These are phyloP conservation scores for Tieghemostelium lacteum DNA, from an alignment of 78 protist genomes.

Conservation along the genomic window DNA sequence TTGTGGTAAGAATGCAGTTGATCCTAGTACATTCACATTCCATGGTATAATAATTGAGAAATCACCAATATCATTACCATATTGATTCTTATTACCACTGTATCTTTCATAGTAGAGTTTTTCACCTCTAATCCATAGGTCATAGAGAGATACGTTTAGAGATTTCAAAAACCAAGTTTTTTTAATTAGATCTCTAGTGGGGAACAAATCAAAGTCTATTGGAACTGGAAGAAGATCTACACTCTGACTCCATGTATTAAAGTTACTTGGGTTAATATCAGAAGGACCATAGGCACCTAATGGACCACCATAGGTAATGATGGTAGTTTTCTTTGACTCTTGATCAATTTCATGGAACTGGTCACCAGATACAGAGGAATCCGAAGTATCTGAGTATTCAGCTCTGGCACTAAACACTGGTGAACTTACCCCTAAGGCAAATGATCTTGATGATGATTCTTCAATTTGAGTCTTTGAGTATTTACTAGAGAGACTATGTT, in stretches of 20 bases:
- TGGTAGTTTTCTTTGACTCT: background rate
- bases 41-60: too few relatives aligned
- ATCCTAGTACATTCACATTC: too few relatives aligned
- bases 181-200: too few relatives aligned
- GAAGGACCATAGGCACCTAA: background rate
- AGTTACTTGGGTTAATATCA: background rate
- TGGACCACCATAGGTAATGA: conserved; percentile 1
- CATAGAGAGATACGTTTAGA: too few relatives aligned
- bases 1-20: too few relatives aligned
- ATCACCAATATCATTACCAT: too few relatives aligned
- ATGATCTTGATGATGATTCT: background rate
- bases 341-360: background rate
- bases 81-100: too few relatives aligned
- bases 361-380: background rate
- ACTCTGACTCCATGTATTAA: background rate
- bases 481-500: background rate
- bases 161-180: too few relatives aligned
- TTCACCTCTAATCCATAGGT: too few relatives aligned
- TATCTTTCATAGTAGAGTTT: too few relatives aligned
- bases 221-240: conserved; percentile 3
- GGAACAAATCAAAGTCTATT: too few relatives aligned
- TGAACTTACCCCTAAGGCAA: background rate
- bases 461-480: background rate
- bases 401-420: background rate
- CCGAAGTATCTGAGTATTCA: background rate